A percentile compares a stretch with the other conserved stretches of the same genome.
Conservation (phyloP, 202 grass and related monocot genomes). For the Zoysia matrella region DNA sequence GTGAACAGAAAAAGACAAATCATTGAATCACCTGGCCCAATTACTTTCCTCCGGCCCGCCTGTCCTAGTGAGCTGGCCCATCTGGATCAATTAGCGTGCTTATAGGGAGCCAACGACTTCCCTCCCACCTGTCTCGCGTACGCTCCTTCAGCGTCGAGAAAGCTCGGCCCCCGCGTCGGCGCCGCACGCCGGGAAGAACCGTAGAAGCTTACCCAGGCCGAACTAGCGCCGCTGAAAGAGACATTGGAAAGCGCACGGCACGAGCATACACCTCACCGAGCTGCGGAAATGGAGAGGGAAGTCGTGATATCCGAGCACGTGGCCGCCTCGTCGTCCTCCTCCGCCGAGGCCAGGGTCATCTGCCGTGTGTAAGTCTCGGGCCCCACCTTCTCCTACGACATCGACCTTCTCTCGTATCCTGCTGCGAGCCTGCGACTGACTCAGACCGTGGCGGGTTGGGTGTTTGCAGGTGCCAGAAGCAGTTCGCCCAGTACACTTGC, state of each 20-base stretch:
- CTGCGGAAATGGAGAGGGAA: conserved; percentile 59
- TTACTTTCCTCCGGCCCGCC: background rate
- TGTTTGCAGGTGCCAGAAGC: conserved; percentile 89
- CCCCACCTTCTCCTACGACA: background rate
- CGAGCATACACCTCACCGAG: background rate
- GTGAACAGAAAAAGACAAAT: too few species aligned
- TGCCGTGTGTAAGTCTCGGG: conserved; percentile 82
- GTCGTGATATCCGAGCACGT: conserved; percentile 59
- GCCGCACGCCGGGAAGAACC: background rate
- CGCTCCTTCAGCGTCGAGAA: conserved; percentile 32
- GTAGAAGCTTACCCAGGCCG: background rate
- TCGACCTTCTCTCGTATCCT: background rate
- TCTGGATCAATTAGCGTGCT: background rate
- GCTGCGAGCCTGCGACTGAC: too few species aligned
- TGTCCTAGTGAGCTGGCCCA: background rate
- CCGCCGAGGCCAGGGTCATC: conserved; percentile 70
- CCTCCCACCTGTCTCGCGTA: background rate
- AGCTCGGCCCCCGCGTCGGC: conserved; percentile 17
- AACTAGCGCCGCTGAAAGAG: background rate
- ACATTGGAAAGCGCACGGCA: background rate
- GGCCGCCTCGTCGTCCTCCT: conserved; percentile 45
- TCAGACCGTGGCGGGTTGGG: background rate
- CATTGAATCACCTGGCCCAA: too few species aligned
- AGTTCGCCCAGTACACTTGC: conserved; percentile 96
- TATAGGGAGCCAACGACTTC: background rate